Conservation (phyloP, 495 filamentous ascomycete species). For the Xylaria bambusicola region DNA sequence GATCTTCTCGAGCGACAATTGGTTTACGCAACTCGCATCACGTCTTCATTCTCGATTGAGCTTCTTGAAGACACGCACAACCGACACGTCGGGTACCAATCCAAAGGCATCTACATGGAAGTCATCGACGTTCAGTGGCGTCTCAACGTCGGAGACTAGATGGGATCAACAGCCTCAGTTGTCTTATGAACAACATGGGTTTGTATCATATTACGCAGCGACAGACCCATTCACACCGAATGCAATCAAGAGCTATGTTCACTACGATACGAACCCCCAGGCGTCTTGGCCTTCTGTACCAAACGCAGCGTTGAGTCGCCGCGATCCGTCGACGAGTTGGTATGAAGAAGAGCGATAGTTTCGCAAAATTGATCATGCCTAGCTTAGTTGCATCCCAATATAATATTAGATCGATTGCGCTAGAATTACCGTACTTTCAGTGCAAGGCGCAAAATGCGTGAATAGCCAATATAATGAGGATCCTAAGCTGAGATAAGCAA, state of each 20-base stretch:
- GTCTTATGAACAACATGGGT: not conserved
- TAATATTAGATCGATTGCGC: too few relatives aligned
- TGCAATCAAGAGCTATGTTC: not conserved
- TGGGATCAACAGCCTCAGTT: not conserved
- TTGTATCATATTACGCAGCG: not conserved
- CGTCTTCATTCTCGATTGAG: not conserved
- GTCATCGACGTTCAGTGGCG: not conserved
- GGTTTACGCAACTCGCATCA: not conserved
- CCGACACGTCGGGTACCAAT: not conserved
- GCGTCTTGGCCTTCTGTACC: not conserved
- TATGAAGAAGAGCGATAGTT: conserved; percentile 3
- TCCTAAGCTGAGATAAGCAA: too few relatives aligned
- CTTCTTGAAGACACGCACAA: not conserved
- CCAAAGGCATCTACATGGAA: not conserved
- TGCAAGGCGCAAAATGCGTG: too few relatives aligned
- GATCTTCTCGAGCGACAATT: conserved; percentile 1
- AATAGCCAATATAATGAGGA: too few relatives aligned
- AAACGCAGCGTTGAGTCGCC: not conserved
- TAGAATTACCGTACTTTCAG: too few relatives aligned
- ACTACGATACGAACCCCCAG: not conserved
- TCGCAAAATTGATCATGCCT: too few relatives aligned
- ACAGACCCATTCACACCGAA: not conserved
- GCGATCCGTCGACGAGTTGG: not conserved
- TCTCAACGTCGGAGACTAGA: not conserved
- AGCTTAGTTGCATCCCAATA: too few relatives aligned